These are phyloP conservation scores for Vicia sativa DNA, from an alignment of 306 rosid genomes.

Conservation along the genomic window DNA sequence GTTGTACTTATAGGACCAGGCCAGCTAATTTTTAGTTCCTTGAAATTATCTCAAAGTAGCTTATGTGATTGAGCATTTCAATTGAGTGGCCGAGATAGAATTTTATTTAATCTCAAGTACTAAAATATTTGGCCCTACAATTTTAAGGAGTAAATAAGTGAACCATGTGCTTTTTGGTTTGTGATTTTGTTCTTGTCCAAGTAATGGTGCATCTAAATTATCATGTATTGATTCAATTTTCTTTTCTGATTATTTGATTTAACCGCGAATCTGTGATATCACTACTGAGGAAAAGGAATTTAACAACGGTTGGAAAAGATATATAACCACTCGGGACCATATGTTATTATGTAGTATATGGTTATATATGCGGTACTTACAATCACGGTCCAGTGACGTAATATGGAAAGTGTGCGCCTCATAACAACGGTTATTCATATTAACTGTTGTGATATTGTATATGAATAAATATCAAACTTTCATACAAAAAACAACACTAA, in stretches of 20 bases:
- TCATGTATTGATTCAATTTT: background rate
- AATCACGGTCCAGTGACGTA: no score
- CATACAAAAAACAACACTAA: no score
- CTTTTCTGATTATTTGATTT: conserved; percentile 9
- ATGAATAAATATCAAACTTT: no score
- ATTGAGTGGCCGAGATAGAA: background rate
- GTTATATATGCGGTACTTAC: no score
- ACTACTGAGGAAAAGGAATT: no score
- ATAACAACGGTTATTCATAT: no score
- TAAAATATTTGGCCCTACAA: background rate
- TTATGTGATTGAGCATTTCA: background rate
- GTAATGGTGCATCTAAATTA: background rate
- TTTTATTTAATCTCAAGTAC: background rate
- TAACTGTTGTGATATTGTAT: no score
- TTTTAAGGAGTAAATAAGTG: background rate
- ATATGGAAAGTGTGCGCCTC: no score
- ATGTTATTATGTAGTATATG: no score
- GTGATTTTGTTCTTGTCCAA: background rate
- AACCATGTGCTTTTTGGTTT: background rate
- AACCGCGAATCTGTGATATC: conserved; percentile 88
- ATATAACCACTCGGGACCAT: no score
- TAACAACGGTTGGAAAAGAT: no score
- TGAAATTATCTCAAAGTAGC: background rate
- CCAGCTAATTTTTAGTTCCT: background rate
- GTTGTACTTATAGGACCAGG: background rate